Evolutionary conservation across 441 rosid species (phyloP), one percentile per base, ranked within the genome.

Genomic region (Pelargonium fulgidum): DNA sequence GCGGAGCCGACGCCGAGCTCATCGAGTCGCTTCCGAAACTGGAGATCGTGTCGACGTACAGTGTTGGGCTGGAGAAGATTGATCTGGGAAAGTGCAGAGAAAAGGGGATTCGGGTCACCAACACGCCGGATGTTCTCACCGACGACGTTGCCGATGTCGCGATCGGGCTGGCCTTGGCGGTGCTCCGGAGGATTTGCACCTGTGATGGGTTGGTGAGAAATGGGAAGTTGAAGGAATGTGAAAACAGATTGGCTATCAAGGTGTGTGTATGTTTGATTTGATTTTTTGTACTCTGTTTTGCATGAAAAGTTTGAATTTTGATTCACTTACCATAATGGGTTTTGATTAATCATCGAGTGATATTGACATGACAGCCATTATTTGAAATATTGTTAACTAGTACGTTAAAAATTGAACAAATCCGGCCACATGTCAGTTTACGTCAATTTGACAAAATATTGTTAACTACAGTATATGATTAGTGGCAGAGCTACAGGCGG

Each of bases 41-140:
- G n/a, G 72, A 73, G 64, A 68, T 73, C 48, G 77, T 73, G 24
- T 17, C 77, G 45, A 74, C 61, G 7, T 68, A 54, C 66, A 74
- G 77, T 70, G 77, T 69, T n/a, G 77, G 77, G 6, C 33, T 74
- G 69, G 77, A 74, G 12, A 65, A 59, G 77, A 74, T 74, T 44
- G 77, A 74, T 69, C 58, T 74, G 69, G 65, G 39, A 2, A 74
- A 41, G 61, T 74, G 73, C 39, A n/a, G n/a, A 33, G 73, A 69
- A 67, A 74, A 44, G 16, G 77, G 77, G 56, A 69, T 74, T 20
- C 20, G 77, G 62, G 77, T 74, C 36, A 58, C 77, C 66, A 74
- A 74, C 33, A 74, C 77, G 6, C 77, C 77, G 0, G 77, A 74
- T 10, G 77, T 74, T 14, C 47, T 74, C 69, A 74, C 66, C 26